phyloP scores from a whole-genome alignment of 2,329 filamentous ascomycete genomes.

The Seiridium unicorne region DNA sequence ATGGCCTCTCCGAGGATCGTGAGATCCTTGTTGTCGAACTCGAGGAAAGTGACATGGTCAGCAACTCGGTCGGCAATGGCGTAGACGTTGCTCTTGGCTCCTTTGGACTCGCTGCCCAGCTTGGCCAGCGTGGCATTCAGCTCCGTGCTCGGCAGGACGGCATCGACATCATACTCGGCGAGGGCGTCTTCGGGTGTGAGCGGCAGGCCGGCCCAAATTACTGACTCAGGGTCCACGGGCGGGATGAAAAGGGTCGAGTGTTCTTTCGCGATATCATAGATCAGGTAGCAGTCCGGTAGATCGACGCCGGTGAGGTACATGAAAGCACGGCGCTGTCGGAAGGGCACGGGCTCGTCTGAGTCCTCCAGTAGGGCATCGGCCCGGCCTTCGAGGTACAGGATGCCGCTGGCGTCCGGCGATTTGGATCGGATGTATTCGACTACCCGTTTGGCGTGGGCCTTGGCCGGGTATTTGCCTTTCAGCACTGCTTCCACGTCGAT shows the following conservation, averaged over 20 bases:
- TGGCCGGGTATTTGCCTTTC: conserved; percentile 74
- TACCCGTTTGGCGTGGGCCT: conserved; percentile 82
- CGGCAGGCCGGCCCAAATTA: conserved; percentile 92
- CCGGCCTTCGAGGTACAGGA: conserved; percentile 87
- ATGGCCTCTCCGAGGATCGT: conserved; percentile 59
- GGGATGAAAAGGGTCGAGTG: conserved; percentile 88
- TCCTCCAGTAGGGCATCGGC: conserved; percentile 82
- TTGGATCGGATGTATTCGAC: conserved; percentile 72
- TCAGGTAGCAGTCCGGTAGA: conserved; percentile 75
- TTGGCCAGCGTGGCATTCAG: conserved; percentile 70
- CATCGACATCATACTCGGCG: conserved; percentile 76
- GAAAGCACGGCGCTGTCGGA: conserved; percentile 88
- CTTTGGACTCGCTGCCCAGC: conserved; percentile 36
- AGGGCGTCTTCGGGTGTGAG: conserved; percentile 74
- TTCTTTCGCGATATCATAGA: conserved; percentile 74
- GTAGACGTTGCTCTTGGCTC: conserved; percentile 55
- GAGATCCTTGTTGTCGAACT: conserved; percentile 65
- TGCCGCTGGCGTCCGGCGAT: conserved; percentile 62
- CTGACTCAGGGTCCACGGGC: conserved; percentile 79
- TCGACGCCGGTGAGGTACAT: conserved; percentile 90
- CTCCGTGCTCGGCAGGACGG: conserved; percentile 69
- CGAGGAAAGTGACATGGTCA: conserved; percentile 67
- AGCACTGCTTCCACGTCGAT: conserved; percentile 52
- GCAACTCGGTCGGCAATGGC: conserved; percentile 79
- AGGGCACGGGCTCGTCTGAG: conserved; percentile 78